Evolutionary conservation across 1,284 basidiomycete species (phyloP), one percentile per base, ranked within the genome.

Genomic region (Ganoderma leucocontextum): DNA sequence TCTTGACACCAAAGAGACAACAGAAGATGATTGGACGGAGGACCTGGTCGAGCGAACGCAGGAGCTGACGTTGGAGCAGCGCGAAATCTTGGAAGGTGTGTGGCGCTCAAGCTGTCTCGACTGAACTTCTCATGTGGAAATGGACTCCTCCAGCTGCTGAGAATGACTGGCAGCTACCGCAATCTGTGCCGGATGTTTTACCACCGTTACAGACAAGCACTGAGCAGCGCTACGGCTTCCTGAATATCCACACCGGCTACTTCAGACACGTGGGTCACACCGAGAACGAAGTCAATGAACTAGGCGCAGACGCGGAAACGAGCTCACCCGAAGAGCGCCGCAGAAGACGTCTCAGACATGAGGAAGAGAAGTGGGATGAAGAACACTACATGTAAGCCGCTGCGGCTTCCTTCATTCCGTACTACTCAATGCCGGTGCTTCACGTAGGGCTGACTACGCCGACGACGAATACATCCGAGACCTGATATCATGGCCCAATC

Each of bases 241-340:
- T 95, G 68, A 82, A 92, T 75, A 81, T 87, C 75, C 85, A 95
- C 76, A 86, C 87, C 0, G 91, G 91, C 15, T 94, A 92, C 77
- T 91, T 95, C 75, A 82, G 80, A 63, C 89, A 93, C 77, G 88
- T 89, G 19, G 78, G 80, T n/a, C 87, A 91, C 72, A 86, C 86
- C 10, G 91, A 91, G 77, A 95, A 95, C 74, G 93, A 94, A 74
- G 82, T 93, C 15, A 93, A 94, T 74, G 92, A 93, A 74, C 83
- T 95, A 13, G 92, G 91, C 4, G 63, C 79, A n/a, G 85, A 90
- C 68, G 89, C 84, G 19, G 93, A 95, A 79, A 83, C 76, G 0
- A 81, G 82, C 55, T 68, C 79, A 2, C 77, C 72, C 2, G 73
- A 74, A 3, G 86, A 89, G 67, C 84, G 92, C 59, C 83, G 87